A percentile compares a stretch with the other conserved stretches of the same genome.
Evolutionary conservation across 176 grass and related monocot species (phyloP).

Genomic region (Musa troglodytarum): DNA sequence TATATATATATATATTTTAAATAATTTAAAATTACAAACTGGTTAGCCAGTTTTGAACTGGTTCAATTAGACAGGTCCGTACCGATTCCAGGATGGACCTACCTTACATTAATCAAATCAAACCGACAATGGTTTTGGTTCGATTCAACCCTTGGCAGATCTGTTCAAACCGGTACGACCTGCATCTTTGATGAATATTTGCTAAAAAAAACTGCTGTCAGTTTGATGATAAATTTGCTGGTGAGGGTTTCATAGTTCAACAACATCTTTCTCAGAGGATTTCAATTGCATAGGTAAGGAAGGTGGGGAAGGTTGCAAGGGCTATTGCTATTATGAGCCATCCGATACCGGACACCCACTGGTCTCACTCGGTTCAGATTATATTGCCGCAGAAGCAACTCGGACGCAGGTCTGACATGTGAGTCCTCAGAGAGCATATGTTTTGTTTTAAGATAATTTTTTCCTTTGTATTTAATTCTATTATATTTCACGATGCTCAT

Average conservation of each 20-base stretch:
- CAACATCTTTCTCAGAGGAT: background rate
- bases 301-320: slow-evolving; percentile 70
- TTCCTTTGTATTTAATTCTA: slow-evolving; percentile 5
- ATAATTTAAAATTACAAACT: no score
- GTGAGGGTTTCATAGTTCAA: background rate
- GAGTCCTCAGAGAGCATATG: slow-evolving; percentile 23
- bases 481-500: slow-evolving; percentile 22
- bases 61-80: no score
- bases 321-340: slow-evolving; percentile 97
- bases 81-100: no score
- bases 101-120: no score
- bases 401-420: slow-evolving; percentile 90
- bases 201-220: background rate
- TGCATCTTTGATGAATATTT: background rate
- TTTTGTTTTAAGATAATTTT: background rate
- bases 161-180: background rate
- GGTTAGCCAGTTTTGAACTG: no score
- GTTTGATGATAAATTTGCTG: background rate
- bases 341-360: slow-evolving; percentile 63
- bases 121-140: no score
- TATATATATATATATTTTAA: no score
- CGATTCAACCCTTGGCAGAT: no score
- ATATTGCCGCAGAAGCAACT: slow-evolving; percentile 95
- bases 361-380: slow-evolving; percentile 84
- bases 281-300: slow-evolving; percentile 48